Base-by-base conservation (phyloP, 805 yeast genomes). In the Kodamaea sagamina region DNA sequence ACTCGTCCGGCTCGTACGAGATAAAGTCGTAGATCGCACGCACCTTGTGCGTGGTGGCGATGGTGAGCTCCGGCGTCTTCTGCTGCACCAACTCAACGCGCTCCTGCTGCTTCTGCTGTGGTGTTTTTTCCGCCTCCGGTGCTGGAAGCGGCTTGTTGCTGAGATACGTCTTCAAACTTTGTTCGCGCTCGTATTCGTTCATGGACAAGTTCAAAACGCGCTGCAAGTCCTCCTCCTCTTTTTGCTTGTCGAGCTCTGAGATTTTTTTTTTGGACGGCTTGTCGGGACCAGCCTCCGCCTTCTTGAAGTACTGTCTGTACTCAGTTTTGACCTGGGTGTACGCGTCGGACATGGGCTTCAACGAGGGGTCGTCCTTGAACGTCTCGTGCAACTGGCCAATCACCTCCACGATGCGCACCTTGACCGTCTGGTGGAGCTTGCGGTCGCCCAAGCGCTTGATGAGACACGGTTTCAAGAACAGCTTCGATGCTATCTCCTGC, bases 1-100 rank as follows among this genome's bases (percentile, higher is more conserved):
- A 73, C 51, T 93, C 97, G 48, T 90, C 97, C 2, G 84, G 84
- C 55, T 89, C 97, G 34, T 78, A 72, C 2, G 95, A 79, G 3
- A 76, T 69, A 28, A 90, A 72, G 58, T 89, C 96, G 57, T 88
- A 93, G 39, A 93, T 67, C 0, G 98, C 97, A 38, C 84, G 75
- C 1, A 92, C 98, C 49, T 82, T 77, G 2, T 82, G 74, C 8
- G 84, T 70, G 4, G 65, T 68, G 7, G 75, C 72, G 32, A 71
- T 67, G 5, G 72, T 62, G 65, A 51, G 74, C 48, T 41, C 54
- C 4, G 51, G 44, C 6, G 43, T 46, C 40, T 41, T 51, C 15
- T 61, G 59, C 9, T 52, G 50, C 22, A 44, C 42, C 6, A 15
- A 13, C 27, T 46, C 38, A 5, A 19, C 28, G 12, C 19, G 22